Conservation (phyloP, 2,329 filamentous ascomycete species). For the Neofusicoccum ribis region DNA sequence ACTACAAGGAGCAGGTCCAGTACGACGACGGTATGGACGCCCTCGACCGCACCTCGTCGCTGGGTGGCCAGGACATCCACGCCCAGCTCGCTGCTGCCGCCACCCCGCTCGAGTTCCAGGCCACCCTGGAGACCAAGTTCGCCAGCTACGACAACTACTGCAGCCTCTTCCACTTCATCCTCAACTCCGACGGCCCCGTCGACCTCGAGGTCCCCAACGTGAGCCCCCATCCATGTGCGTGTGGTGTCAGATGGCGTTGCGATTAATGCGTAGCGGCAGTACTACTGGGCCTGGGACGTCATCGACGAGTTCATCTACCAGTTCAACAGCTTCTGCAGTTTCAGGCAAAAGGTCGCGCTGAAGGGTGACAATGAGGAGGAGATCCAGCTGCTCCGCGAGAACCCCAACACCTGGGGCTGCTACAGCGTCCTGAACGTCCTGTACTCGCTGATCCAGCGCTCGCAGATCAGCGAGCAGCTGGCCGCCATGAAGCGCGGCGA, state of each 20-base stretch:
- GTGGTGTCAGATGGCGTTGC: not conserved
- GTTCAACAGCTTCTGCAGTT: slow-evolving; percentile 99
- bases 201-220: slow-evolving; percentile 96
- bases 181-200: slow-evolving; percentile 98
- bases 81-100: slow-evolving; percentile 87
- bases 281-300: slow-evolving; percentile 99
- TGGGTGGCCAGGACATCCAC: slow-evolving; percentile 87
- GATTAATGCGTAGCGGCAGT: slow-evolving; percentile 53
- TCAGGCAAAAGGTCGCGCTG: slow-evolving; percentile 87
- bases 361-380: slow-evolving; percentile 87
- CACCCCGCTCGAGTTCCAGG: slow-evolving; percentile 93
- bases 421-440: slow-evolving; percentile 99
- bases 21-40: slow-evolving; percentile 86
- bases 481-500: slow-evolving; percentile 92
- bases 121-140: slow-evolving; percentile 94
- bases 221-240: slow-evolving; percentile 44
- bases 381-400: slow-evolving; percentile 85
- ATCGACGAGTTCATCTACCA: slow-evolving; percentile 99
- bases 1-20: slow-evolving; percentile 92
- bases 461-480: slow-evolving; percentile 96
- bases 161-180: slow-evolving; percentile 97
- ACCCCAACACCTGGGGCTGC: slow-evolving; percentile 99
- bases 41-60: slow-evolving; percentile 65
- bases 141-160: slow-evolving; percentile 99
- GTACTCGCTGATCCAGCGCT: slow-evolving; percentile 97